phyloP scores from a whole-genome alignment of 306 rosid species.

The Trifolium dubium region DNA sequence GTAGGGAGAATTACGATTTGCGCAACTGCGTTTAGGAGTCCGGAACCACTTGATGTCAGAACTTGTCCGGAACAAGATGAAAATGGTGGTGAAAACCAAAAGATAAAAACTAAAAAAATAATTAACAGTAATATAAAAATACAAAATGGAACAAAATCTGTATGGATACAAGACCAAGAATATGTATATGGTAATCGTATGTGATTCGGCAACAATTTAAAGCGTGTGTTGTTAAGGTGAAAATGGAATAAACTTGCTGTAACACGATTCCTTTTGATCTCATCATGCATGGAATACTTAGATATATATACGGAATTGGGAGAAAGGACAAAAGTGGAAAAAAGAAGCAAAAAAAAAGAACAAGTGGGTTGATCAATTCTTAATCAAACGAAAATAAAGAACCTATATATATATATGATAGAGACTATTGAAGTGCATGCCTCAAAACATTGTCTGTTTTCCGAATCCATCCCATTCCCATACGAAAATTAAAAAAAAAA shows the following conservation, averaged over 20 bases:
- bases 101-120: no score
- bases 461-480: background rate
- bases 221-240: background rate
- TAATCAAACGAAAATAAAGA: background rate
- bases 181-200: background rate
- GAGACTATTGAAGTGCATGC: background rate
- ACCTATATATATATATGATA: background rate
- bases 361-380: background rate
- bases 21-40: no score
- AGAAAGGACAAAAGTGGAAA: background rate
- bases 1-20: no score
- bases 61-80: no score
- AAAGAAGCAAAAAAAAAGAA: background rate
- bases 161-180: no score
- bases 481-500: background rate
- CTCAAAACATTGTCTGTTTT: slow-evolving; percentile 2
- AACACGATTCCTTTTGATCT: background rate
- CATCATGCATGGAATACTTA: background rate
- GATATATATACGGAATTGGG: background rate
- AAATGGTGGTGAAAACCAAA: no score
- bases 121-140: no score
- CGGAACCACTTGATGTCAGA: no score
- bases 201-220: background rate
- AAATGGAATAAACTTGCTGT: background rate
- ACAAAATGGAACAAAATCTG: background rate